phyloP scores from a whole-genome alignment of 768 basidiomycete species.

The Mycena haematopus region DNA sequence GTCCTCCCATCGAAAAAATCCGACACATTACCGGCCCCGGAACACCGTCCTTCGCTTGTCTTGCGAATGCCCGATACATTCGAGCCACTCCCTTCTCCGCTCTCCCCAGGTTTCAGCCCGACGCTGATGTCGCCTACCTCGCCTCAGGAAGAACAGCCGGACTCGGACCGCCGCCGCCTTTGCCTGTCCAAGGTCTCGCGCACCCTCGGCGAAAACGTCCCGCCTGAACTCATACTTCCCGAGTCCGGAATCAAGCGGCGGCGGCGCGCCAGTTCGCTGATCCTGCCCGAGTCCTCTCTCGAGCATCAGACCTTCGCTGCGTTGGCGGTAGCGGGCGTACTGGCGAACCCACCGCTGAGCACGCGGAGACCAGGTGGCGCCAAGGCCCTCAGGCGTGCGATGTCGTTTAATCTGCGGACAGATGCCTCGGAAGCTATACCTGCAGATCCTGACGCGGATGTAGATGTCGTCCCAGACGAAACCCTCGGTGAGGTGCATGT shows the following conservation, averaged over 20 bases:
- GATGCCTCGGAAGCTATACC: background rate
- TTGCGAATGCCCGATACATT: slow-evolving; percentile 20
- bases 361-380: background rate
- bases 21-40: background rate
- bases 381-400: background rate
- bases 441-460: background rate
- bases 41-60: slow-evolving; percentile 17
- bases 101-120: slow-evolving; percentile 22
- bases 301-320: slow-evolving; percentile 8
- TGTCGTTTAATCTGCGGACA: background rate
- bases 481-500: slow-evolving; percentile 19
- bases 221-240: slow-evolving; percentile 45
- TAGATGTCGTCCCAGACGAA: background rate
- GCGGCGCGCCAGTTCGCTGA: slow-evolving; percentile 21
- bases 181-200: slow-evolving; percentile 52
- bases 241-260: slow-evolving; percentile 9
- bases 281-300: slow-evolving; percentile 17
- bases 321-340: background rate
- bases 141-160: slow-evolving; percentile 22
- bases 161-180: slow-evolving; percentile 38
- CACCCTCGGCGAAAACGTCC: slow-evolving; percentile 52
- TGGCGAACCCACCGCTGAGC: background rate
- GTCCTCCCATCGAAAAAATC: slow-evolving; percentile 20
- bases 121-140: slow-evolving; percentile 26
- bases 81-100: slow-evolving; percentile 1